Conservation (phyloP, 1,139 yeast genomes). For the Yamadazyma sp. region DNA sequence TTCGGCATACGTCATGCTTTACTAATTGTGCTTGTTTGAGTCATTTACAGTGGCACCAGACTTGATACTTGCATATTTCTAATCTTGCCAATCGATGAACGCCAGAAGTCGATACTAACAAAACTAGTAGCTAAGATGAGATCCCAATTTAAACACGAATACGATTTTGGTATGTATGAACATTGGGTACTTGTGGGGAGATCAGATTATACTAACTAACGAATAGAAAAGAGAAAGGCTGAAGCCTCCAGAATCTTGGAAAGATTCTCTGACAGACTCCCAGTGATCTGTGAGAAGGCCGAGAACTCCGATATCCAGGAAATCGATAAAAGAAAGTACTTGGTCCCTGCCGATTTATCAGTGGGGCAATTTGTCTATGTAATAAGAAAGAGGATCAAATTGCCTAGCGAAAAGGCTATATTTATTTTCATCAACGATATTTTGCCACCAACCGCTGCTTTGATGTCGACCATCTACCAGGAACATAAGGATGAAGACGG, state of each 20-base stretch:
- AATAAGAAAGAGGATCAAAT: slow-evolving; percentile 90
- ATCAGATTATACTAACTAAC: slow-evolving; percentile 12
- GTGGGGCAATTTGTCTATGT: slow-evolving; percentile 98
- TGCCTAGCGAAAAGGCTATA: slow-evolving; percentile 97
- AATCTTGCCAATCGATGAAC: neutral
- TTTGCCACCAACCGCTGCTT: slow-evolving; percentile 95
- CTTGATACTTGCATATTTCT: neutral
- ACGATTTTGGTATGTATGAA: slow-evolving; percentile 52
- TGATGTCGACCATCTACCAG: slow-evolving; percentile 91
- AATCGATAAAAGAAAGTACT: slow-evolving; percentile 93
- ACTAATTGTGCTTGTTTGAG: neutral
- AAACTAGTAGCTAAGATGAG: slow-evolving; percentile 48
- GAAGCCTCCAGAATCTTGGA: slow-evolving; percentile 91
- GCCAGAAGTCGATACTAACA: slow-evolving; percentile 9
- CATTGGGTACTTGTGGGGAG: neutral
- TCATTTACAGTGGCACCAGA: neutral
- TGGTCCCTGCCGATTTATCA: slow-evolving; percentile 93
- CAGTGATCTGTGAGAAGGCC: slow-evolving; percentile 96
- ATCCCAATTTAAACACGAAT: slow-evolving; percentile 91
- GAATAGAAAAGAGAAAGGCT: slow-evolving; percentile 82
- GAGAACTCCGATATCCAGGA: slow-evolving; percentile 96
- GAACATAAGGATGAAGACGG: slow-evolving; percentile 98
- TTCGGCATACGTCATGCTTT: neutral
- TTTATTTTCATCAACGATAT: slow-evolving; percentile 95
- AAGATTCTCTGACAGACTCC: slow-evolving; percentile 89